Evolutionary conservation across 2,329 filamentous ascomycete species (phyloP).

Genomic region (Hymenoscyphus salicellus): DNA sequence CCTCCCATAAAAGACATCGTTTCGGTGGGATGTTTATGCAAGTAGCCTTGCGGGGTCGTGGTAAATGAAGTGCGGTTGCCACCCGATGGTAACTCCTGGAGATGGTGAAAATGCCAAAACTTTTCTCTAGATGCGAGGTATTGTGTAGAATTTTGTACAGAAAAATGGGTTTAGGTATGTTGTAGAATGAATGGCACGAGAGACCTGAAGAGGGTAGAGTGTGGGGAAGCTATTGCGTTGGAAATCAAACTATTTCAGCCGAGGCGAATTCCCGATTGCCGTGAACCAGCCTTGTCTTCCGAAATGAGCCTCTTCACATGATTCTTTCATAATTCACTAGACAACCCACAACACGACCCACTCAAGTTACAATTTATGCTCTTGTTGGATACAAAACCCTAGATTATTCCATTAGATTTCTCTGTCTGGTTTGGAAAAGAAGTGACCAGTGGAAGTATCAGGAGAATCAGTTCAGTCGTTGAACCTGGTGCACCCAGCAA

Average conservation of each 20-base stretch:
- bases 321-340: neutral
- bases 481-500: too few species aligned
- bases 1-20: conserved; percentile 92
- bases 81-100: neutral
- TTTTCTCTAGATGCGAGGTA: conserved; percentile 2
- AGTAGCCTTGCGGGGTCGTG: neutral
- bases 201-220: neutral
- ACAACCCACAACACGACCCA: too few species aligned
- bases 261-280: conserved; percentile 10
- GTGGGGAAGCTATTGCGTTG: conserved; percentile 9
- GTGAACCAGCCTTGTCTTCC: conserved; percentile 1
- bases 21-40: neutral
- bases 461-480: neutral
- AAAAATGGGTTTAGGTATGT: neutral
- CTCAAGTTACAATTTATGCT: too few species aligned
- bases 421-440: too few species aligned
- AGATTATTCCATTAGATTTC: too few species aligned
- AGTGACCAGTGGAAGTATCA: too few species aligned
- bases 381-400: too few species aligned
- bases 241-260: conserved; percentile 10
- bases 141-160: neutral
- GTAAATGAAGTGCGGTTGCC: neutral
- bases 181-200: conserved; percentile 1
- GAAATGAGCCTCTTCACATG: conserved; percentile 6
- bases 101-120: neutral